These are phyloP conservation scores for Calonectria ilicicola DNA, from an alignment of 2,329 filamentous ascomycete genomes.

Conservation along the genomic window DNA sequence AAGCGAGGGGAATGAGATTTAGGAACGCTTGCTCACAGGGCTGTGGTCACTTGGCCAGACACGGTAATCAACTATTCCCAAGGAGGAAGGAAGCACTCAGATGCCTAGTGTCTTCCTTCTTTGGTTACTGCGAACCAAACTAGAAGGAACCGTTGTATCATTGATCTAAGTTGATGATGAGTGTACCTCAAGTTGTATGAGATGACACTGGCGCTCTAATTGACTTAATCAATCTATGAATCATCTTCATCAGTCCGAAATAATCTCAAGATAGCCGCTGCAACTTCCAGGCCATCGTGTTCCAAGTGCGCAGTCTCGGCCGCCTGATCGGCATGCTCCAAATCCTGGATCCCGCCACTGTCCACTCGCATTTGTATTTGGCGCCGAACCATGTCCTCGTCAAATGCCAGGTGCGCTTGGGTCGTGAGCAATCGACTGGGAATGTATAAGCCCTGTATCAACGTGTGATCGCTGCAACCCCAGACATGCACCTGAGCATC, in stretches of 20 bases:
- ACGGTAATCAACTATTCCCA: no score
- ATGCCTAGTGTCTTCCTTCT: no score
- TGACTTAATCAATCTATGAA: constrained; percentile 33
- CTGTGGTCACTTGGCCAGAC: no score
- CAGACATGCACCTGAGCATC: constrained; percentile 64
- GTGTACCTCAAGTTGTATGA: no score
- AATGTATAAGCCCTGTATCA: constrained; percentile 80
- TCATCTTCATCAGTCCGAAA: constrained; percentile 62
- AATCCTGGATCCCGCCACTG: constrained; percentile 70
- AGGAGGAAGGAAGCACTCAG: no score
- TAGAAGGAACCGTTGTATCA: no score
- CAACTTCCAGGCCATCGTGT: constrained; percentile 79
- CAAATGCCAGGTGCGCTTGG: constrained; percentile 86
- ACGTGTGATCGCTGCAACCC: constrained; percentile 73
- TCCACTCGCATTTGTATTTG: constrained; percentile 71
- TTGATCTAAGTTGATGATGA: no score
- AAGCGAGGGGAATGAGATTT: no score
- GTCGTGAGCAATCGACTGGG: constrained; percentile 75
- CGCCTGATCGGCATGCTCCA: constrained; percentile 71
- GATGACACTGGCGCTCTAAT: no score
- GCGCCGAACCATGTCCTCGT: constrained; percentile 73
- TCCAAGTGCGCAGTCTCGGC: constrained; percentile 70
- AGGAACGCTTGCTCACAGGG: no score
- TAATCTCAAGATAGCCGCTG: constrained; percentile 73
- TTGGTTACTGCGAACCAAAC: no score